Percentiles rank a stretch among this genome's conserved stretches.
Evolutionary conservation across 1,284 basidiomycete genomes (phyloP).

Genomic region (Hymenochaete sp.): DNA sequence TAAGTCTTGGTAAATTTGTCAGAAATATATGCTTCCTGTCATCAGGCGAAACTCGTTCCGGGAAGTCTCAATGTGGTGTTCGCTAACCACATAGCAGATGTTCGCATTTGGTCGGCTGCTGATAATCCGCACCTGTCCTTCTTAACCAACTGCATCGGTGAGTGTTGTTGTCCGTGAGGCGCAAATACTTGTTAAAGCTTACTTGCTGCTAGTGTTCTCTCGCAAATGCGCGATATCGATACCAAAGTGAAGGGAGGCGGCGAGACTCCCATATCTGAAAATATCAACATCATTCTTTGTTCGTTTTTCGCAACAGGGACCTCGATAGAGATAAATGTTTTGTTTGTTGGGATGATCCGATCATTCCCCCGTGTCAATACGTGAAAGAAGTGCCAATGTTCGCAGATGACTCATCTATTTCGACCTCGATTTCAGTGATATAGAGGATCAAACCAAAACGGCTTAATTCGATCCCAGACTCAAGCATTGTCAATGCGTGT

Average conservation of each 20-base stretch:
- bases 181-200: neutral
- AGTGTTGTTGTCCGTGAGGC: neutral
- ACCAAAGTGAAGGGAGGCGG: no score
- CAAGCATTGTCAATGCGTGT: no score
- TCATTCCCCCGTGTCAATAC: conserved; percentile 23
- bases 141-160: conserved; percentile 23
- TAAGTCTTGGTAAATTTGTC: conserved; percentile 23
- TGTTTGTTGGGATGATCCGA: conserved; percentile 19
- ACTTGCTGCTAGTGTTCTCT: conserved; percentile 21
- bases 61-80: neutral
- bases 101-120: conserved; percentile 23
- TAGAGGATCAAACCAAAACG: no score
- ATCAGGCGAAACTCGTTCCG: conserved; percentile 14
- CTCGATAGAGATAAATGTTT: conserved; percentile 25
- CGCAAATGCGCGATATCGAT: no score
- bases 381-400: no score
- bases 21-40: conserved; percentile 17
- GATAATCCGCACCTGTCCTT: conserved; percentile 19
- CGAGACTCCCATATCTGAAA: no score
- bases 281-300: no score
- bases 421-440: no score
- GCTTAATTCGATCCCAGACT: no score
- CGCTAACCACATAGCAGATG: conserved; percentile 15
- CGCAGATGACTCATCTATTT: no score
- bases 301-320: conserved; percentile 22